A percentile compares a stretch with the other conserved stretches of the same genome.
Conservation (phyloP, 805 yeast genomes). For the Metschnikowia henanensis region DNA sequence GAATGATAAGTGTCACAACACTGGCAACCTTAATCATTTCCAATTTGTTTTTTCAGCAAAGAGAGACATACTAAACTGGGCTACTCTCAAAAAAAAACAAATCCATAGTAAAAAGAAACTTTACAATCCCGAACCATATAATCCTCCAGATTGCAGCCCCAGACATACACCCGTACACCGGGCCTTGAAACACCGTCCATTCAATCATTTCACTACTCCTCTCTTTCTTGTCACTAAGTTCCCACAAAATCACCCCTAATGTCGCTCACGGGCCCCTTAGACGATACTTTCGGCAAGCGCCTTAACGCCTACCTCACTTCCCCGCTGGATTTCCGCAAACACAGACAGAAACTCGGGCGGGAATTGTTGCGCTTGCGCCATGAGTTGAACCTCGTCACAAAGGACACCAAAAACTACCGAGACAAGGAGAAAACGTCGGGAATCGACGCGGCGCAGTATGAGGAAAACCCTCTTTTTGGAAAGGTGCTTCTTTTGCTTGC, state of each 20-base stretch:
- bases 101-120: too few species aligned
- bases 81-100: too few species aligned
- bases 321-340: constrained; percentile 66
- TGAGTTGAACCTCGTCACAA: constrained; percentile 58
- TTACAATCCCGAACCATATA: too few species aligned
- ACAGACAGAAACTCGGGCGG: constrained; percentile 62
- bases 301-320: constrained; percentile 62
- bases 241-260: too few species aligned
- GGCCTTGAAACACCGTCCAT: neutral
- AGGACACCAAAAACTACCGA: constrained; percentile 64
- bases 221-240: too few species aligned
- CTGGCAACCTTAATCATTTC: too few species aligned
- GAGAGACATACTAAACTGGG: too few species aligned
- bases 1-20: too few species aligned
- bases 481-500: constrained; percentile 61
- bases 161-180: constrained; percentile 13
- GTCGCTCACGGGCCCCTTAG: constrained; percentile 16
- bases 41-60: too few species aligned
- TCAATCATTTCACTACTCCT: neutral
- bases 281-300: constrained; percentile 53
- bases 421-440: constrained; percentile 47
- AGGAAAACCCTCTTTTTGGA: constrained; percentile 51
- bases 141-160: neutral
- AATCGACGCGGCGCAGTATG: constrained; percentile 51
- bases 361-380: constrained; percentile 65